phyloP scores from a whole-genome alignment of 1,139 yeast genomes.

The Kazachstania sp. region DNA sequence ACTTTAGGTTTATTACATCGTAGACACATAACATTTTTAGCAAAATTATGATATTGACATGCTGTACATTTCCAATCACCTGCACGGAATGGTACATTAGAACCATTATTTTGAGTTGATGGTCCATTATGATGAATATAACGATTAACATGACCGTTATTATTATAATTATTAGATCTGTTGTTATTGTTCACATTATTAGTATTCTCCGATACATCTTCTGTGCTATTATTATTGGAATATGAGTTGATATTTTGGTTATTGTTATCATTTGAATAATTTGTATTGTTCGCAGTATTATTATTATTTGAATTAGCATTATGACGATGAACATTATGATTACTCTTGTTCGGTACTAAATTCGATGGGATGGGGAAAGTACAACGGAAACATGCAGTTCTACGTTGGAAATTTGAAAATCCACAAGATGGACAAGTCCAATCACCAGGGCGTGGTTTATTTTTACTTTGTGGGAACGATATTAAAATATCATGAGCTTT shows the following conservation, averaged over 20 bases:
- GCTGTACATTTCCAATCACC: conserved; percentile 92
- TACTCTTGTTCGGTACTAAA: neutral
- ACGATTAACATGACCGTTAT: neutral
- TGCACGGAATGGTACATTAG: conserved; percentile 79
- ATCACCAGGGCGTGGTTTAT: conserved; percentile 92
- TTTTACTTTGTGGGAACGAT: conserved; percentile 82
- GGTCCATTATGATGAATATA: neutral
- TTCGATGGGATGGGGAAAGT: conserved; percentile 64
- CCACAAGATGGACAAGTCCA: conserved; percentile 98
- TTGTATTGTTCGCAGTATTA: conserved; percentile 5
- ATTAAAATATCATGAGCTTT: conserved; percentile 72
- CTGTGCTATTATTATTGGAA: too few species aligned
- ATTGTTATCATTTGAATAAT: too few species aligned
- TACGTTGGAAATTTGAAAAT: conserved; percentile 85
- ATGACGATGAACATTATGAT: conserved; percentile 8
- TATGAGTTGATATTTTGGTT: too few species aligned
- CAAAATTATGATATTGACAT: conserved; percentile 87
- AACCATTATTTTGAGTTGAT: conserved; percentile 20
- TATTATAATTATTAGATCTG: neutral
- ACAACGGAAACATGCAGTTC: conserved; percentile 92
- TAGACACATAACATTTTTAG: conserved; percentile 77
- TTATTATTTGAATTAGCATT: too few species aligned
- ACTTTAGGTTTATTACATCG: conserved; percentile 75
- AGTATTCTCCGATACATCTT: neutral
- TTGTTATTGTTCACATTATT: conserved; percentile 1